A percentile compares a stretch with the other conserved stretches of the same genome.
Evolutionary conservation across 345 rosid species (phyloP).

Genomic region (Arabis hirsuta): DNA sequence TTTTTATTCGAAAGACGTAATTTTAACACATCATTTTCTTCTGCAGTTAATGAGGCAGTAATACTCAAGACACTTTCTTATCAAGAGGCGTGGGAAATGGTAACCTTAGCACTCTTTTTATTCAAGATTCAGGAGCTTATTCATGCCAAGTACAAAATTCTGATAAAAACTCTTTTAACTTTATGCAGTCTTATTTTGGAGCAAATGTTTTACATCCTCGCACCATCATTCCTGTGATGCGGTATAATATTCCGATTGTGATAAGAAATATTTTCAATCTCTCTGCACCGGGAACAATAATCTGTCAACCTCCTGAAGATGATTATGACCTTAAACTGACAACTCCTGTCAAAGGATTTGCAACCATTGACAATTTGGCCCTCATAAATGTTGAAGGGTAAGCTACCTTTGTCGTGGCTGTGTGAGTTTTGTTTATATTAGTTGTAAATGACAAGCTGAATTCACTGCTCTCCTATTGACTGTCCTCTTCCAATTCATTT

Average conservation of each 20-base stretch:
- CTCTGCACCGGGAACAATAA: constrained; percentile 87
- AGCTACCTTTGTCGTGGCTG: constrained; percentile 25
- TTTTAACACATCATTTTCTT: not conserved
- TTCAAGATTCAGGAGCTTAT: constrained; percentile 28
- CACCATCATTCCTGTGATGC: constrained; percentile 96
- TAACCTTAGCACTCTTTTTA: constrained; percentile 47
- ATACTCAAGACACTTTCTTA: constrained; percentile 82
- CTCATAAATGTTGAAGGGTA: constrained; percentile 99
- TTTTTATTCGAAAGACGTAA: not conserved
- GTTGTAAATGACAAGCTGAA: not conserved
- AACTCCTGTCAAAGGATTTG: constrained; percentile 90
- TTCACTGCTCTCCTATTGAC: not conserved
- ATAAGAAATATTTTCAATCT: constrained; percentile 92
- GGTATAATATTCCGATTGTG: constrained; percentile 86
- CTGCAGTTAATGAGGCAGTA: constrained; percentile 96
- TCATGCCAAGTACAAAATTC: constrained; percentile 16
- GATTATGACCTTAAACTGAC: constrained; percentile 55
- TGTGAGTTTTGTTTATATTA: not conserved
- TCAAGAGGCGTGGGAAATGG: constrained; percentile 99
- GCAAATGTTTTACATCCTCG: constrained; percentile 99
- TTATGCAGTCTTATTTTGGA: constrained; percentile 96
- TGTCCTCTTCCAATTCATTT: constrained; percentile 20
- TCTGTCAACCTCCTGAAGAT: constrained; percentile 64
- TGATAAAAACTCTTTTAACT: constrained; percentile 39
- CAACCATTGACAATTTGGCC: constrained; percentile 95